Evolutionary conservation across 192 early-diverging fungal species (phyloP).

Genomic region (Allomyces macrogynus): DNA sequence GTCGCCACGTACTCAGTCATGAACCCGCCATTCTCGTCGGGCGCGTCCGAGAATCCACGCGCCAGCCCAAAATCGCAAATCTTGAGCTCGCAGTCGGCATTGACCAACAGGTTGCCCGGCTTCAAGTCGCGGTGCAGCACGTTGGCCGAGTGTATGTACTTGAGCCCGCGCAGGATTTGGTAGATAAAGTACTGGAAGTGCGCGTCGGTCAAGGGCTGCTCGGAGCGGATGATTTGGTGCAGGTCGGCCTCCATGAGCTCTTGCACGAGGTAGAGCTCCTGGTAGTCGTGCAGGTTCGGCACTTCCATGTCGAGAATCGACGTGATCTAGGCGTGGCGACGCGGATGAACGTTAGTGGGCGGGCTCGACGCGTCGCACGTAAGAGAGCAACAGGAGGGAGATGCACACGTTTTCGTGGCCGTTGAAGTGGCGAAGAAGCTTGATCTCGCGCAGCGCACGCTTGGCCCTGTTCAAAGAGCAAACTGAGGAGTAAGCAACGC

Average conservation of each 20-base stretch:
- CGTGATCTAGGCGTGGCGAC: constrained; percentile 43
- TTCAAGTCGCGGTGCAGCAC: constrained; percentile 96
- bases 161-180: constrained; percentile 87
- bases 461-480: constrained; percentile 24
- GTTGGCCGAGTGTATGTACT: constrained; percentile 96
- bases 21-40: constrained; percentile 67
- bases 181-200: constrained; percentile 99
- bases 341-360: too few relatives aligned
- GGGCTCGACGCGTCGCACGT: too few relatives aligned
- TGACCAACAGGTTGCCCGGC: constrained; percentile 73
- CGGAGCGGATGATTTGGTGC: constrained; percentile 84
- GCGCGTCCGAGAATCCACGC: constrained; percentile 62
- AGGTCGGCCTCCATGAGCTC: constrained; percentile 99
- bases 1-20: constrained; percentile 95
- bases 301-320: constrained; percentile 80
- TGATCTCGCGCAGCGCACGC: constrained; percentile 76
- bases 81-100: constrained; percentile 83
- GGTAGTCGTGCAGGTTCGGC: constrained; percentile 61
- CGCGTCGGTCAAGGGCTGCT: constrained; percentile 79
- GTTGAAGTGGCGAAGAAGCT: constrained; percentile 75
- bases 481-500: too few relatives aligned
- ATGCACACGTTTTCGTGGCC: constrained; percentile 77
- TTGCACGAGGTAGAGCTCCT: constrained; percentile 46
- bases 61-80: constrained; percentile 99
- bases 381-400: constrained; percentile 13